Percentiles rank a stretch among this genome's conserved stretches.
These are phyloP conservation scores for Candida insectalens DNA, from an alignment of 805 yeast genomes.

Conservation along the genomic window DNA sequence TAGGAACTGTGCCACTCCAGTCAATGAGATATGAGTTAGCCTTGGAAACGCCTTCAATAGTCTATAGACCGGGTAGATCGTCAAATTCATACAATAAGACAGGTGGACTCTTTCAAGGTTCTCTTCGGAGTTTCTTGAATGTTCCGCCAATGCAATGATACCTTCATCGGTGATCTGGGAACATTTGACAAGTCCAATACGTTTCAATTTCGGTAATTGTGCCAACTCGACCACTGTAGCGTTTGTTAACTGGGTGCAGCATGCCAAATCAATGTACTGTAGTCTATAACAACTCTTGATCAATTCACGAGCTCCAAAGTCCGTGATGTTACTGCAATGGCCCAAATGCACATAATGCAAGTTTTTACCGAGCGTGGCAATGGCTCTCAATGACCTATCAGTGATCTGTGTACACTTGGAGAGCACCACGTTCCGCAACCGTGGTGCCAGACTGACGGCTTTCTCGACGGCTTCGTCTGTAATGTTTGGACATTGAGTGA, in stretches of 20 bases:
- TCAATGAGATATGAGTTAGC: slow-evolving; percentile 81
- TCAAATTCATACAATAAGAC: slow-evolving; percentile 77
- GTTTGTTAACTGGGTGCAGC: slow-evolving; percentile 85
- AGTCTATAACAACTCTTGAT: slow-evolving; percentile 74
- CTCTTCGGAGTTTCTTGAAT: slow-evolving; percentile 50
- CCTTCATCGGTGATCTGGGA: slow-evolving; percentile 82
- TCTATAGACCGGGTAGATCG: slow-evolving; percentile 67
- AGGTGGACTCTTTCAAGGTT: slow-evolving; percentile 88
- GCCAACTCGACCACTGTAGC: slow-evolving; percentile 69
- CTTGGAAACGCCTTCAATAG: slow-evolving; percentile 74
- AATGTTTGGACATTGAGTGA: slow-evolving; percentile 73
- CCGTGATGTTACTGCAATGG: slow-evolving; percentile 87
- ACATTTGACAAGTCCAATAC: slow-evolving; percentile 93
- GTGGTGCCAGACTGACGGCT: slow-evolving; percentile 70
- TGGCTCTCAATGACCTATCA: slow-evolving; percentile 63
- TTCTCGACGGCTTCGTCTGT: slow-evolving; percentile 72
- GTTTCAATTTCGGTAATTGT: slow-evolving; percentile 64
- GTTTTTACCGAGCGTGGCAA: slow-evolving; percentile 66
- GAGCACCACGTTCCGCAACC: slow-evolving; percentile 75
- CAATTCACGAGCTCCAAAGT: slow-evolving; percentile 69
- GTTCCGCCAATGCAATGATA: slow-evolving; percentile 48
- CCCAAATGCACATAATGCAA: slow-evolving; percentile 89
- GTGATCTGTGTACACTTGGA: slow-evolving; percentile 86
- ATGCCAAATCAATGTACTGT: slow-evolving; percentile 90
- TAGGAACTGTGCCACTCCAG: slow-evolving; percentile 87